Evolutionary conservation across 148 eudicot species (phyloP).

Genomic region (Chenopodium quinoa): DNA sequence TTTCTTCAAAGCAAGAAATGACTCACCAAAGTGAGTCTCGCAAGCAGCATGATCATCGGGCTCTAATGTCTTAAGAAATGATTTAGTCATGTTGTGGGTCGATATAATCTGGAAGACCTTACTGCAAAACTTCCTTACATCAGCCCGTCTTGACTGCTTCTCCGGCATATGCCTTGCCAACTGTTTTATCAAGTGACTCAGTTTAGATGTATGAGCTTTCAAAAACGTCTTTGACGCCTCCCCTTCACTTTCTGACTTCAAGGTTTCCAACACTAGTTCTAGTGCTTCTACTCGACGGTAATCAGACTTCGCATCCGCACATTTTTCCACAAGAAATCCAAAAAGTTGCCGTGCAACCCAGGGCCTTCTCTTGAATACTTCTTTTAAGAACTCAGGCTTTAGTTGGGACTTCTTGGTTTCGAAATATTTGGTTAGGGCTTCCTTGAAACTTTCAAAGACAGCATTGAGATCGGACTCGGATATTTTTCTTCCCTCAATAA

Average conservation of each 20-base stretch:
- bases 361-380: constrained; percentile 70
- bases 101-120: constrained; percentile 56
- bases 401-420: constrained; percentile 71
- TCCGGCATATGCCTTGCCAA: constrained; percentile 68
- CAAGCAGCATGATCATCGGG: constrained; percentile 60
- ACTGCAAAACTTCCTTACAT: constrained; percentile 68
- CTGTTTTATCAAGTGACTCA: constrained; percentile 50
- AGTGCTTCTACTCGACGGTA: constrained; percentile 81
- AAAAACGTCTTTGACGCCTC: constrained; percentile 39
- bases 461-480: constrained; percentile 50
- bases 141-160: constrained; percentile 75
- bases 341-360: constrained; percentile 76
- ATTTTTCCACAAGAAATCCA: constrained; percentile 63
- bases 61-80: constrained; percentile 64
- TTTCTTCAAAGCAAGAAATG: constrained; percentile 67
- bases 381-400: constrained; percentile 73
- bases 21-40: constrained; percentile 72
- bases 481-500: constrained; percentile 62
- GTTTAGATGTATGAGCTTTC: constrained; percentile 45
- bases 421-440: constrained; percentile 51
- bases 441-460: constrained; percentile 56
- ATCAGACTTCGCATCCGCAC: constrained; percentile 52
- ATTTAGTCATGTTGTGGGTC: constrained; percentile 39
- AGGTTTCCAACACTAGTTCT: constrained; percentile 52
- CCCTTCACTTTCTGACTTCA: constrained; percentile 41